Evolutionary conservation across 345 rosid species (phyloP).

Genomic region (Luvunga scandens): DNA sequence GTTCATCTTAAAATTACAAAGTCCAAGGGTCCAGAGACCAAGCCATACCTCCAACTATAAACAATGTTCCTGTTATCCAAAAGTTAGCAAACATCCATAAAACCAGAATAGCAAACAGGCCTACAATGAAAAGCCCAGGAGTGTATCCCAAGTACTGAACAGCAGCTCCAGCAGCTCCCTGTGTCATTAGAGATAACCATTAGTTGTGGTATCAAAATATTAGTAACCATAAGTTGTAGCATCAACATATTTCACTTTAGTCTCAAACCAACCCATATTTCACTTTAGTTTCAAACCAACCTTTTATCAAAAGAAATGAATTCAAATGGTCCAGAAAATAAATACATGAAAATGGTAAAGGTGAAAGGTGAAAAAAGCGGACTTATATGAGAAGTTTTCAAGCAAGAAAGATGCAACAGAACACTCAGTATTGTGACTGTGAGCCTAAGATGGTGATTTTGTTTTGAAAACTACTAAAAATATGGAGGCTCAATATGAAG

Average conservation of each 20-base stretch:
- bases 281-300: background rate
- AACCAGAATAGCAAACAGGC: constrained; percentile 75
- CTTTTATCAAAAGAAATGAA: too few relatives aligned
- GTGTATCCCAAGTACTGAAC: constrained; percentile 82
- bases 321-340: background rate
- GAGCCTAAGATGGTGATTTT: background rate
- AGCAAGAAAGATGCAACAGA: background rate
- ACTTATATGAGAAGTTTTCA: background rate
- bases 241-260: background rate
- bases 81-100: constrained; percentile 99
- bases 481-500: background rate
- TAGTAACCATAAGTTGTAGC: background rate
- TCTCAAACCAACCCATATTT: background rate
- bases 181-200: constrained; percentile 27
- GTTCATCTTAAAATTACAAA: background rate
- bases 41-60: constrained; percentile 88
- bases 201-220: background rate
- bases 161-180: constrained; percentile 93
- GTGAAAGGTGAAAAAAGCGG: background rate
- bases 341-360: background rate
- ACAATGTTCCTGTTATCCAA: constrained; percentile 93
- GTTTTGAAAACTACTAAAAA: background rate
- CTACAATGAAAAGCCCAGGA: constrained; percentile 94
- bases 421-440: background rate
- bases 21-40: constrained; percentile 1